Evolutionary conservation across 768 basidiomycete genomes (phyloP), one percentile per base, ranked within the genome.

Genomic region (Mrakia blollopis): DNA sequence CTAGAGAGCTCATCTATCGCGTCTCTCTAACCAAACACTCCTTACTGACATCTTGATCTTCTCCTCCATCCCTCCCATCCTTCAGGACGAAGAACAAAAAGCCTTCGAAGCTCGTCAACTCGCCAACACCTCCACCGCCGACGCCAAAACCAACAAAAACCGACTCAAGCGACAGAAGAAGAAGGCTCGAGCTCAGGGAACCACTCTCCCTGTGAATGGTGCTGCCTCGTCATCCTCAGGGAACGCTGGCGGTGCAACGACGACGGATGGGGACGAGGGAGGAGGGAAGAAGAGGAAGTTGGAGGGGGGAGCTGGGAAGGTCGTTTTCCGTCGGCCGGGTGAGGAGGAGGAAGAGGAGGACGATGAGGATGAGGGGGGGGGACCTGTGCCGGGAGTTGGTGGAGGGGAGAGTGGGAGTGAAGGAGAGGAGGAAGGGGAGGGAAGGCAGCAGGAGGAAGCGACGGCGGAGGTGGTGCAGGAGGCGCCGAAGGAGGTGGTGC

Each of bases 141-240:
- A 96, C 65, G 89, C 91, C 2, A 97, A 94, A 85, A 98, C 96
- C 0, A 90, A 93, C 18, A 98, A 94, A 85, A 99, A 99, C 83
- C 88, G 97, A 28, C 92, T 92, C 23, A 98, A 92, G 83, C 86
- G 97, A 63, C 92, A 91, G 83, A 97, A 96, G 87, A 93, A 93
- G 86, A 98, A 95, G 83, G 79, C 85, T 89, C 70, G 83, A 88
- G 54, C 89, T 91, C 28, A 78, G 50, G 35, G 41, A 62, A 60
- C 72, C 41, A 28, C 71, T 30, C 13, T 44, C 54, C 35, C 69
- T 25, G 68, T 74, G 23, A 72, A 35, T 25, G 62, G 65, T n/a
- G 41, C 67, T 57, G 71, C 6, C 3, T 37, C 60, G n/a, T n/a
- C 18, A 70, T n/a, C 52, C 23, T 60, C 14, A 52, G 37, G 10